phyloP scores from a whole-genome alignment of 2,329 filamentous ascomycete species.

The Coniella lustricola region DNA sequence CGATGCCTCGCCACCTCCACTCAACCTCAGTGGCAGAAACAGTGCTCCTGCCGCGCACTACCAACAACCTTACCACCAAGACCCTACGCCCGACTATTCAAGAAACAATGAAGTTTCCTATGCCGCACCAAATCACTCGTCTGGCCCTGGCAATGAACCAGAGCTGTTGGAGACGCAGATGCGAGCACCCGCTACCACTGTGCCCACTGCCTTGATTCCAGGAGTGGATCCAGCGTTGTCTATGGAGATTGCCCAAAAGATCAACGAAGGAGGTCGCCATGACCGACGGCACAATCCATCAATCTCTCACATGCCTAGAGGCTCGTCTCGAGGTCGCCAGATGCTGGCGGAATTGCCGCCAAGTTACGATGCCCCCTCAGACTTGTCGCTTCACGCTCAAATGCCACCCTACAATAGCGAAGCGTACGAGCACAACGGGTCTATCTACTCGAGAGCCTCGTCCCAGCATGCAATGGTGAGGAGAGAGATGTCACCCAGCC shows the following conservation, averaged over 20 bases:
- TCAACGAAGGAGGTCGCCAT: conserved; percentile 46
- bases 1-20: conserved; percentile 35
- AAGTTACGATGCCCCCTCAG: conserved; percentile 17
- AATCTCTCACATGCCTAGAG: conserved; percentile 24
- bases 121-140: conserved; percentile 27
- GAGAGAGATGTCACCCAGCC: conserved; percentile 30
- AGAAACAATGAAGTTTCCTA: conserved; percentile 14
- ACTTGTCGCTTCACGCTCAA: conserved; percentile 25
- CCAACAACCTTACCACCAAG: conserved; percentile 20
- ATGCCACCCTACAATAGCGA: conserved; percentile 23
- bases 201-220: conserved; percentile 54
- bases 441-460: conserved; percentile 31
- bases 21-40: conserved; percentile 34
- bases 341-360: conserved; percentile 24
- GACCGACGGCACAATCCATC: conserved; percentile 39
- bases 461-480: conserved; percentile 30
- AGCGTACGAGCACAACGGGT: conserved; percentile 35
- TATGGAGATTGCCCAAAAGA: conserved; percentile 50
- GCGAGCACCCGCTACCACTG: conserved; percentile 22
- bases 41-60: conserved; percentile 26
- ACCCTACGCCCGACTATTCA: conserved; percentile 24
- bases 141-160: conserved; percentile 19
- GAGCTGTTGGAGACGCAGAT: conserved; percentile 30
- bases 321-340: conserved; percentile 36
- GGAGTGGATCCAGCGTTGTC: conserved; percentile 51